Evolutionary conservation across 805 yeast genomes (phyloP), one percentile per base, ranked within the genome.

Genomic region (Priceomyces melissophilus): DNA sequence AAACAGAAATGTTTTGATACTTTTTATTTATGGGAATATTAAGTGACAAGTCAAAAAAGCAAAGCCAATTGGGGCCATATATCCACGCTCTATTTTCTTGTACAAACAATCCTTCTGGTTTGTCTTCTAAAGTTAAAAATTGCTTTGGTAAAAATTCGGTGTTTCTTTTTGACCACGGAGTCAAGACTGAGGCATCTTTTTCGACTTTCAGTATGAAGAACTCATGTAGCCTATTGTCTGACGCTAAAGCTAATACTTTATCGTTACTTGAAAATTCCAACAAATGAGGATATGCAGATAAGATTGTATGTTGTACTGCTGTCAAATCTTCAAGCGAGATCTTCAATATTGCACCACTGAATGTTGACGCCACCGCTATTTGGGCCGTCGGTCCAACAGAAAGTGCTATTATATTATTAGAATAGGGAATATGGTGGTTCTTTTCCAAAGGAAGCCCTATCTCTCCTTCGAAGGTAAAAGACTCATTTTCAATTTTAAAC

Each of bases 61-160:
- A 76, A 11, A 90, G 49, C 95, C 96, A 91, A 38, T 77, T 77
- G 14, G 85, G 73, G 1, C 96, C 95, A 78, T 87, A 89, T n/a
- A 88, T 63, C 96, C 96, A 91, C 11, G 84, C 65, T 41, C 78
- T 71, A 27, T 65, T 53, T 27, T 64, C 61, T 16, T 32, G 38
- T 11, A 59, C 55, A 55, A 85, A 87, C 10, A 86, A 60, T 11
- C 96, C 96, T 44, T 78, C 73, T 41, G 95, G 82, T 51, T 83
- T 81, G 42, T 85, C 91, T 12, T 75, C 76, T 39, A 76, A 66
- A 2, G 68, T 58, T 12, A 72, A 55, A 46, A 84, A 81, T 45
- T 79, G 79, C 29, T 68, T 68, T 2, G 98, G 97, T 48, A 89
- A 62, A 42, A 76, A 71, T 39, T 85, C 93, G 12, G 87, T 75